Base-by-base conservation (phyloP, 305 asterid genomes). In the Plantago coronopus region DNA sequence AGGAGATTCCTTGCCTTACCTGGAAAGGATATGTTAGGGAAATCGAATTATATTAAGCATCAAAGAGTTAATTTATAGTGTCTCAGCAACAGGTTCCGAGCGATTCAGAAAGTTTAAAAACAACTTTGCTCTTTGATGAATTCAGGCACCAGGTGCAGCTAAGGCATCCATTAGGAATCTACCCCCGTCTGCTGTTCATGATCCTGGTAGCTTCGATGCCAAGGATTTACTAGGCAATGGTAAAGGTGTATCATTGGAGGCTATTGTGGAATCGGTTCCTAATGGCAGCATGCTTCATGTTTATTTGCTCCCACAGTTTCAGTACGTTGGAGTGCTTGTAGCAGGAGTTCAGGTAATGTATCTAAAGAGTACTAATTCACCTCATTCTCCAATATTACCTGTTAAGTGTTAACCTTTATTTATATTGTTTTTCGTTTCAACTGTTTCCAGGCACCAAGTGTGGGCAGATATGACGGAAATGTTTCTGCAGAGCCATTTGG, bases 231-330 rank as follows among this genome's bases (percentile, higher is more conserved):
- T 85, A 79, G 78, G 73, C 37, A 64, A 82, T 50, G 89, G 84
- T 68, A 94, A 81, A 76, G 97, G 99, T 12, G 82, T 81, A 54
- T 91, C 97, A 17, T 69, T 89, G 86, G 94, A 94, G 74, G 99
- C 94, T 61, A 73, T 89, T 49, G 99, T 94, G 66, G 97, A 94
- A 78, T 89, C 84, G 75, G 94, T 81, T 57, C 96, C 97, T 46
- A 95, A 86, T 82, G 99, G 99, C 68, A 94, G 95, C 86, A 87
- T 96, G 0, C 75, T 94, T 61, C 96, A 95, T 63, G 95, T 82
- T 42, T 88, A 87, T 74, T 78, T 94, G 78, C 99, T 94, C 78
- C 97, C 99, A 38, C 90, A 86, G 48, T 87, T 87, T 74, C 97
- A 79, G 67, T 81, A 83, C 72, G 91, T 94, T 62, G 95, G 89